phyloP scores from a whole-genome alignment of 176 grass and related monocot species.

The Oryza officinalis region DNA sequence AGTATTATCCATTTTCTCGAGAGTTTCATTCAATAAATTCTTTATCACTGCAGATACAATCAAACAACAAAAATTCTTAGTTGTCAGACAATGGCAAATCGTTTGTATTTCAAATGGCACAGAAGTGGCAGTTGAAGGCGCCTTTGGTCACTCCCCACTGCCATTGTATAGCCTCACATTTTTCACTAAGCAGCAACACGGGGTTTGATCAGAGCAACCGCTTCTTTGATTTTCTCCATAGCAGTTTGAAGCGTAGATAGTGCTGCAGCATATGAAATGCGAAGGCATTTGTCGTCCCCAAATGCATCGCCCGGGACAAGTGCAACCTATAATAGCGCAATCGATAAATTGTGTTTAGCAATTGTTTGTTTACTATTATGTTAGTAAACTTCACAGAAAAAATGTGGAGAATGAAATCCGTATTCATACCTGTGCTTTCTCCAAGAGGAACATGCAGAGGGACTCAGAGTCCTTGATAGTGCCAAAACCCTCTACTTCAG shows the following conservation, averaged over 20 bases:
- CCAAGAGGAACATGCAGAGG: conserved; percentile 62
- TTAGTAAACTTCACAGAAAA: background rate
- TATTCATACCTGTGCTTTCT: conserved; percentile 57
- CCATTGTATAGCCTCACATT: background rate
- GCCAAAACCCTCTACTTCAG: conserved; percentile 68
- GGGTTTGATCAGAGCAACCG: conserved; percentile 49
- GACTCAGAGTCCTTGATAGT: conserved; percentile 51
- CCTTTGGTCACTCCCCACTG: background rate
- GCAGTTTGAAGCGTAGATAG: conserved; percentile 59
- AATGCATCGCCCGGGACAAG: conserved; percentile 72
- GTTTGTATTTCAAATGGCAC: background rate
- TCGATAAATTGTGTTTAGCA: conserved; percentile 6
- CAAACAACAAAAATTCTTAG: background rate
- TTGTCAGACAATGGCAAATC: background rate
- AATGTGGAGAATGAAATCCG: background rate
- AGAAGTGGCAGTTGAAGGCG: background rate
- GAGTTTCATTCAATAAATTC: background rate
- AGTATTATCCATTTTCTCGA: background rate
- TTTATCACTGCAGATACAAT: background rate
- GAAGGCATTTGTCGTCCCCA: conserved; percentile 65
- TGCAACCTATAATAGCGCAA: conserved; percentile 48
- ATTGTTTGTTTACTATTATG: background rate
- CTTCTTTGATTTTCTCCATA: conserved; percentile 55
- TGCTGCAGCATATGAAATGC: conserved; percentile 69
- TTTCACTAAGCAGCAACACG: conserved; percentile 45